Percentiles rank a stretch among this genome's conserved stretches.
Evolutionary conservation across 371 early-diverging fungal genomes (phyloP).

Genomic region (Apophysomyces trapeziformis): DNA sequence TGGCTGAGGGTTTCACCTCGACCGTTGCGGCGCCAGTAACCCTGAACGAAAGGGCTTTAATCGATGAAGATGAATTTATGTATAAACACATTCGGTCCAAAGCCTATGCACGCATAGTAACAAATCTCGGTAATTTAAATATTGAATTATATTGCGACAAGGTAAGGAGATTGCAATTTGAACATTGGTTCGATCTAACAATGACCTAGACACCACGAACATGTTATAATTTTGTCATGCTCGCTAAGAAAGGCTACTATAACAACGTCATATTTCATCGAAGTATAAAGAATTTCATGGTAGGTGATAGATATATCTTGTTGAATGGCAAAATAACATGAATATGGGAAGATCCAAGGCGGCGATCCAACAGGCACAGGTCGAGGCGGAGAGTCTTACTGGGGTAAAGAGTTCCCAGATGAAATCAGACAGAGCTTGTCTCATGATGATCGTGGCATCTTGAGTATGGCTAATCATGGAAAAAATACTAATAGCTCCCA

Average conservation of each 20-base stretch:
- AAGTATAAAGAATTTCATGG: conserved; percentile 90
- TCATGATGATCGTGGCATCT: conserved; percentile 80
- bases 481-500: conserved; percentile 86
- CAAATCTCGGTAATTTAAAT: conserved; percentile 87
- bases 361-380: conserved; percentile 96
- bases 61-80: conserved; percentile 88
- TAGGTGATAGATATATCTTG: conserved; percentile 22
- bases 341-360: conserved; percentile 76
- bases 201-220: conserved; percentile 75
- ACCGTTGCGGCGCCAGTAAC: conserved; percentile 80
- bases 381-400: conserved; percentile 84
- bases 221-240: conserved; percentile 90
- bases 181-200: not conserved
- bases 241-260: conserved; percentile 87
- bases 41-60: conserved; percentile 65
- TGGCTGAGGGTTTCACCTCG: conserved; percentile 88
- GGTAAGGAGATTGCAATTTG: conserved; percentile 27
- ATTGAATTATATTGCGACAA: conserved; percentile 85
- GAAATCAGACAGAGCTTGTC: conserved; percentile 76
- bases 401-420: conserved; percentile 81
- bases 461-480: conserved; percentile 92
- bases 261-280: conserved; percentile 84
- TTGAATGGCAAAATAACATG: not conserved
- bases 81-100: conserved; percentile 77
- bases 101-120: conserved; percentile 77